Evolutionary conservation across 345 rosid species (phyloP).

Genomic region (Raphanus raphanistrum): DNA sequence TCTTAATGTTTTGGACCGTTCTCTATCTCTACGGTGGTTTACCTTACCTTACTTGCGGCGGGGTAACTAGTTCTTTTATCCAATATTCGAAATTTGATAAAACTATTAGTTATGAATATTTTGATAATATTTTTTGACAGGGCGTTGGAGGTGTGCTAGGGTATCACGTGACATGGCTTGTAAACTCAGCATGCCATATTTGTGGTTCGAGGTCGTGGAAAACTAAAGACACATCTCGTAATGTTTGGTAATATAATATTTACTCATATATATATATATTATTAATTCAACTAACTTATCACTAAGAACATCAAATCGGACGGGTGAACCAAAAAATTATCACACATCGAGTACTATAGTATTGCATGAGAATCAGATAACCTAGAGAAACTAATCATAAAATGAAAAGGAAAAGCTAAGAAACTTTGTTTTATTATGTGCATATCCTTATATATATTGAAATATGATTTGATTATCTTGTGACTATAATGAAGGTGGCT

Average conservation of each 20-base stretch:
- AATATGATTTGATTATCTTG: background rate
- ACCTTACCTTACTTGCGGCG: conserved; percentile 84
- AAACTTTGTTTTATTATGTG: background rate
- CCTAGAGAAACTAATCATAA: background rate
- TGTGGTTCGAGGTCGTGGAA: conserved; percentile 86
- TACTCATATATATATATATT: background rate
- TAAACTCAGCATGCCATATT: conserved; percentile 86
- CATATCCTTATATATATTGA: background rate
- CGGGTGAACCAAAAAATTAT: background rate
- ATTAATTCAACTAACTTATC: background rate
- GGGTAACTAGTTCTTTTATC: conserved; percentile 44
- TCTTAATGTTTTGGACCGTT: conserved; percentile 50
- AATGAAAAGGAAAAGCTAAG: background rate
- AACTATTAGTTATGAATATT: background rate
- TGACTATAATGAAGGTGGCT: conserved; percentile 62
- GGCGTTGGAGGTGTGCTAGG: conserved; percentile 63
- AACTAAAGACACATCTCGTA: conserved; percentile 75
- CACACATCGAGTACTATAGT: background rate
- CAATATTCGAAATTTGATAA: background rate
- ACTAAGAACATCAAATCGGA: background rate
- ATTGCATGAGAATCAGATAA: background rate
- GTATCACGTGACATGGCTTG: conserved; percentile 77
- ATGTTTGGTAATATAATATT: conserved; percentile 57
- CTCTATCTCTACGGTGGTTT: conserved; percentile 67
- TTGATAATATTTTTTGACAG: conserved; percentile 32